Evolutionary conservation across 306 rosid species (phyloP).

Genomic region (Carpinus fangiana): DNA sequence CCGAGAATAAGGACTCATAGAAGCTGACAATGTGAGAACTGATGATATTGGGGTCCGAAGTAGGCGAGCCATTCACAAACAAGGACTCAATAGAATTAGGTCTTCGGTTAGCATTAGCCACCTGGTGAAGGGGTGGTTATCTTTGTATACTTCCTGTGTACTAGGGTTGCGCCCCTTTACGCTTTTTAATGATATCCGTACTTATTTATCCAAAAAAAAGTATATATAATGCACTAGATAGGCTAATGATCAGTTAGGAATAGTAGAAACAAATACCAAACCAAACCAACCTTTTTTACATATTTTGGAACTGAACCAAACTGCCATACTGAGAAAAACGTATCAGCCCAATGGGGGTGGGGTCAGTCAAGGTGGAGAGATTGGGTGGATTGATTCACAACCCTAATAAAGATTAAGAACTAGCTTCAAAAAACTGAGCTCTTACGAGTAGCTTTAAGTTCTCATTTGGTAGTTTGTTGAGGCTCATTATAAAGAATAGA

Average conservation of each 20-base stretch:
- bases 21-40: too few species aligned
- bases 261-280: background rate
- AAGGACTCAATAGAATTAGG: too few species aligned
- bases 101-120: too few species aligned
- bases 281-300: background rate
- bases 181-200: too few species aligned
- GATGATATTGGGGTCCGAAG: too few species aligned
- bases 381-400: background rate
- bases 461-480: background rate
- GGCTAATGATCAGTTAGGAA: background rate
- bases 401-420: background rate
- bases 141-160: too few species aligned
- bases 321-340: background rate
- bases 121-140: too few species aligned
- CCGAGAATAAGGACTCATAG: too few species aligned
- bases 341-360: background rate
- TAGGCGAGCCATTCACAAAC: too few species aligned
- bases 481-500: background rate
- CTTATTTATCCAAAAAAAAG: too few species aligned
- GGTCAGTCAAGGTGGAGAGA: background rate
- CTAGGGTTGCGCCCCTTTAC: too few species aligned
- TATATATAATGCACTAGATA: background rate
- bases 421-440: too few species aligned
- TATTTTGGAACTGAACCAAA: background rate
- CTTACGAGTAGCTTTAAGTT: background rate